phyloP scores from a whole-genome alignment of 371 early-diverging fungal species.

The Mucor piriformis region DNA sequence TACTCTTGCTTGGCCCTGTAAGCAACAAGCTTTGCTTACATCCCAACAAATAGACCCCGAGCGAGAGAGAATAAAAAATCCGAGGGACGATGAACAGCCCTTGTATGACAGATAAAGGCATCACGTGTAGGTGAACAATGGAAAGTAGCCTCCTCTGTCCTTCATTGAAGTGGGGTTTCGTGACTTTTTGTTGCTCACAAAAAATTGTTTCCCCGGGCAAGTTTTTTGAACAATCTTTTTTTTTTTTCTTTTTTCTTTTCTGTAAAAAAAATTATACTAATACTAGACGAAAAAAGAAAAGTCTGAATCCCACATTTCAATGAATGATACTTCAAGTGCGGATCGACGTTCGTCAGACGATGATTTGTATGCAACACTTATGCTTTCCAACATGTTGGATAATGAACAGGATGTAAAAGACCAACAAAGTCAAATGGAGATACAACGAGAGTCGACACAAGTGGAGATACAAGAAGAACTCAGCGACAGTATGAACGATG shows the following conservation, averaged over 20 bases:
- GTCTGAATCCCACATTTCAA: background rate
- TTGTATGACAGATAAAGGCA: too few relatives aligned
- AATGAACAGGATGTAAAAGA: constrained; percentile 13
- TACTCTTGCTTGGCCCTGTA: too few relatives aligned
- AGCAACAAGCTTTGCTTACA: too few relatives aligned
- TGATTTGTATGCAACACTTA: constrained; percentile 27
- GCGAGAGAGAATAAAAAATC: too few relatives aligned
- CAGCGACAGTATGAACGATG: constrained; percentile 5
- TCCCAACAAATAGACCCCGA: too few relatives aligned
- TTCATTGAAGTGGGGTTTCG: too few relatives aligned
- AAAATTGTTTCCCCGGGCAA: too few relatives aligned
- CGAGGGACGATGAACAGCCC: too few relatives aligned
- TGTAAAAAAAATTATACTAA: background rate
- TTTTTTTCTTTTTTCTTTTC: background rate
- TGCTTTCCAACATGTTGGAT: constrained; percentile 24
- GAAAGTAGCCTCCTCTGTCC: too few relatives aligned
- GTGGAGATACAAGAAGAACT: constrained; percentile 3
- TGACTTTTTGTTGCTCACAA: too few relatives aligned
- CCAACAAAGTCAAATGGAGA: background rate
- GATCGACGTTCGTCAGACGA: constrained; percentile 8
- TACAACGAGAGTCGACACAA: background rate
- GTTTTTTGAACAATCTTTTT: too few relatives aligned
- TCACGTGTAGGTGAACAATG: too few relatives aligned
- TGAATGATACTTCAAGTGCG: constrained; percentile 4
- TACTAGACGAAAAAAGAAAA: background rate